Base-by-base conservation (phyloP, 805 yeast genomes). In the Grigorovia humatica region DNA sequence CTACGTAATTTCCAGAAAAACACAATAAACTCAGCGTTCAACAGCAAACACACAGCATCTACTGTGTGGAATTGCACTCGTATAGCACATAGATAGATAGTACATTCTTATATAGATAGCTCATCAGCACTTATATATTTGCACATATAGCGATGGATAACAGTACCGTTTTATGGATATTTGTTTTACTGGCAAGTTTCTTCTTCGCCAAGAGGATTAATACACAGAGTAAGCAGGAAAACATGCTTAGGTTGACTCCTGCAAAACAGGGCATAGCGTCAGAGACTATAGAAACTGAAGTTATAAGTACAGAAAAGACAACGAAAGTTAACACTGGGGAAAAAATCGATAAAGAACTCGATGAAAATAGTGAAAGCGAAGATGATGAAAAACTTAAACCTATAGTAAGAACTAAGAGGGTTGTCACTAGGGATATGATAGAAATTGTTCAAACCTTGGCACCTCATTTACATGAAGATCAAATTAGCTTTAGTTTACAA, bases 371-470 rank as follows among this genome's bases (percentile, higher is more conserved):
- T 11, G 38, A 32, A 4, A 44, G 30, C n/a, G 44, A 35, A 38
- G 43, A 49, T 4, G 49, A 51, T 6, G 47, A 44, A 23, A 35
- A 42, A 13, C 46, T 41, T 7, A 42, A 48, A 19, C 50, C 50
- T 29, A 40, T 19, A 8, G 41, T 42, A 2, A 38, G 43, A 40
- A 35, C 43, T 32, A 45, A 46, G 23, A 75, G 86, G 52, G 70
- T 65, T 13, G 82, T 84, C 20, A 81, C 83, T 2, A 73, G 72
- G 5, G 79, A 78, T 52, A 91, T 91, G 98, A 74, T 91, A 45
- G 93, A 85, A 56, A 82, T 86, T 0, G 96, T 91, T 1, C 85
- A 81, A 58, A 81, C 88, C 44, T 73, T 91, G 51, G 96, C 89
- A 0, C 96, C 97, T 4, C 73, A 74, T 19, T 70, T 87, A 35